phyloP scores from a whole-genome alignment of 352 stramenopile genomes.

The Blastocystis sp. region DNA sequence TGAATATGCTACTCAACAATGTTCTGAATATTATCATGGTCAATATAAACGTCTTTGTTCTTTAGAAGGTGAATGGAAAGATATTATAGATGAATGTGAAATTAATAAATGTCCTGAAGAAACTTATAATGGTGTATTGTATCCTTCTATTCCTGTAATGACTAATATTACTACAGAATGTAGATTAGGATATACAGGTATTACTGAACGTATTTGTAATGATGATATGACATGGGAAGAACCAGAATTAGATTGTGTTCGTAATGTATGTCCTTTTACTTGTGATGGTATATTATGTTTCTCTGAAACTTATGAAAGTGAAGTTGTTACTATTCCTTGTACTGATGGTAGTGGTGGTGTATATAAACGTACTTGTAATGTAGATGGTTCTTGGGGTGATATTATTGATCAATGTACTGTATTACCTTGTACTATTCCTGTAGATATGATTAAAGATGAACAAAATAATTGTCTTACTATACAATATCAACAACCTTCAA shows the following conservation, averaged over 20 bases:
- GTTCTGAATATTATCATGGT: no score
- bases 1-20: neutral
- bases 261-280: no score
- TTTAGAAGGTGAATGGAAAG: slow-evolving; percentile 7
- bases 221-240: slow-evolving; percentile 14
- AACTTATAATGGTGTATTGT: neutral
- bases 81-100: slow-evolving; percentile 9
- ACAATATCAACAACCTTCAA: no score
- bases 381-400: slow-evolving; percentile 15
- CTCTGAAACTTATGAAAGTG: neutral
- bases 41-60: neutral
- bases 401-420: slow-evolving; percentile 9
- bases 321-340: slow-evolving; percentile 8
- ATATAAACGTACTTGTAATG: slow-evolving; percentile 7
- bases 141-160: neutral
- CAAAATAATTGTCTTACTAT: no score
- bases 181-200: neutral
- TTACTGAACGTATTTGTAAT: slow-evolving; percentile 11
- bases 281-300: slow-evolving; percentile 5
- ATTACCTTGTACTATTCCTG: no score
- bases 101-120: neutral
- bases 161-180: slow-evolving; percentile 7
- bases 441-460: no score
- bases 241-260: no score
- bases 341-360: neutral